Base-by-base conservation (phyloP, 2,329 filamentous ascomycete species). In the Stagonosporopsis chrysanthemi region DNA sequence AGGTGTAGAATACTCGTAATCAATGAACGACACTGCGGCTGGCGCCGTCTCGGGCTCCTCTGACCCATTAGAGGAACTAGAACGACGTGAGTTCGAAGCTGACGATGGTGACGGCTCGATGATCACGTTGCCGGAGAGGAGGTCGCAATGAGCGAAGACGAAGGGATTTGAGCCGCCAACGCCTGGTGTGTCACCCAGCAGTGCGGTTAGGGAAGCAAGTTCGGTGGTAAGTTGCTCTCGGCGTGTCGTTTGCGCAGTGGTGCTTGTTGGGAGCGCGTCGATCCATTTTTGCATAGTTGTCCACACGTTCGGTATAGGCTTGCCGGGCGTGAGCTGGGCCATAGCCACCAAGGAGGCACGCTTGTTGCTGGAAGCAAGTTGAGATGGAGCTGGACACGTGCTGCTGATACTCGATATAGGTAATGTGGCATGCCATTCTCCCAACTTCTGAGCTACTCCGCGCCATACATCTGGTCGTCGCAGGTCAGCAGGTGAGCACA, bases 271-370 rank as follows among this genome's bases (percentile, higher is more conserved):
- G 61, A 99, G 82, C 36, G 91, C 94, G 66, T 89, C 81, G 55
- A 97, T 92, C 95, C 95, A 99, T 79, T 93, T 96, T 75, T 96
- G 92, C 84, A 97, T 90, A 31, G 96, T 92, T 6, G 91, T 92
- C 95, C 95, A 99, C 53, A 96, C 80, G 75, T 96, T 97, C 17
- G 92, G 91, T n/a, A 86, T 82, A 5, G 88, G 88, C 71, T 89
- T 91, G 59, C 86, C 86, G 42, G 86, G 86, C 22, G 86, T 86
- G 61, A 78, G 68, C 56, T 69, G 63, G 44, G 75, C 71, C 64
- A 73, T 72, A 54, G 72, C 73, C 36, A 67, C 70, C 56, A 76
- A 63, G 24, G 74, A 75, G 52, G 71, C 69, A 72, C 70, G 73
- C 64, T 73, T 74, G 64, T 71, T 69, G 59, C 67, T 56, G 47